A percentile compares a stretch with the other conserved stretches of the same genome.
Evolutionary conservation across 805 yeast genomes (phyloP).

Genomic region (Ogataea angusta): DNA sequence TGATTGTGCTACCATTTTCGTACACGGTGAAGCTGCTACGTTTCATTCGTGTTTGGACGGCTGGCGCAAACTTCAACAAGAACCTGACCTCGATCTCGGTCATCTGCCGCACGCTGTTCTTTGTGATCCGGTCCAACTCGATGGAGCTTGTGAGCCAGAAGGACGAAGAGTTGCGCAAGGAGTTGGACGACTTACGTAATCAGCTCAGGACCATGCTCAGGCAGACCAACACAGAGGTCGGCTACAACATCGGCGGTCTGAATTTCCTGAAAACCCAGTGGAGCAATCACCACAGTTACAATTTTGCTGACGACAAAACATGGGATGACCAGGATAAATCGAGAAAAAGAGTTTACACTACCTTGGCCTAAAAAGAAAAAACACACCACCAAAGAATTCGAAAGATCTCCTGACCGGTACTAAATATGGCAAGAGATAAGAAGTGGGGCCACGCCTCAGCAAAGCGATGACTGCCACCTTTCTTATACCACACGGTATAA

Average conservation of each 20-base stretch:
- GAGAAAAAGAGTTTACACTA: constrained; percentile 64
- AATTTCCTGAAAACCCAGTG: constrained; percentile 72
- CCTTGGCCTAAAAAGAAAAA: constrained; percentile 10
- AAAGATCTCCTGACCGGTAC: constrained; percentile 4
- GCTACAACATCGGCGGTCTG: constrained; percentile 82
- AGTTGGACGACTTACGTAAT: constrained; percentile 58
- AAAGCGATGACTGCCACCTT: neutral
- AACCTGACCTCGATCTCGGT: constrained; percentile 50
- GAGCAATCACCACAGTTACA: constrained; percentile 70
- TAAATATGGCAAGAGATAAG: neutral
- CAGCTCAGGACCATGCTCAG: constrained; percentile 58
- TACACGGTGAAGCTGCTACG: constrained; percentile 66
- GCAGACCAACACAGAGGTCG: constrained; percentile 56
- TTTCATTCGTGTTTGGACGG: constrained; percentile 75
- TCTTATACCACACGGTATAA: neutral
- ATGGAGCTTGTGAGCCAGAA: constrained; percentile 73
- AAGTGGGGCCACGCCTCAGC: constrained; percentile 4
- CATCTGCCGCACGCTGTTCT: constrained; percentile 73
- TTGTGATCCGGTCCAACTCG: constrained; percentile 69
- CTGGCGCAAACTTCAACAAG: constrained; percentile 40
- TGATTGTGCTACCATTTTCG: constrained; percentile 86
- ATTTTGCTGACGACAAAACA: constrained; percentile 67
- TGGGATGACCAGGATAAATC: constrained; percentile 43
- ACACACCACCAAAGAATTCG: neutral
- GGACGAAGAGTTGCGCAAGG: constrained; percentile 60